A percentile compares a stretch with the other conserved stretches of the same genome.
Conservation (phyloP, 257 asterid genomes). For the Cordia subcordata region DNA sequence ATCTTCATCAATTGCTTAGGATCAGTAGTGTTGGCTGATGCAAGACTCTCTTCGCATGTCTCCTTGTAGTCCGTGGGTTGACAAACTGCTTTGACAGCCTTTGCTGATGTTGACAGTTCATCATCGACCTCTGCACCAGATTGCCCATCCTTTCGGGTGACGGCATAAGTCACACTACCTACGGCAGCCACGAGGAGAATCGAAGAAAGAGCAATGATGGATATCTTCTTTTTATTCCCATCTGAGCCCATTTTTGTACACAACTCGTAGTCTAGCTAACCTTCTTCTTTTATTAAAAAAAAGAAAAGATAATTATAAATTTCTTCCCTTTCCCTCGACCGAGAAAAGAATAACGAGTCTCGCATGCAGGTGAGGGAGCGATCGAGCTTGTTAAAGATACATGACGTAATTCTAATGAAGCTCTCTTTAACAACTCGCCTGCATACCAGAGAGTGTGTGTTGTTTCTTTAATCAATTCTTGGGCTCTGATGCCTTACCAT, state of each 20-base stretch:
- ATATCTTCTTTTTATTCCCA: slow-evolving; percentile 10
- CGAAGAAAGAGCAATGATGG: slow-evolving; percentile 19
- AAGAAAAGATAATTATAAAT: no score
- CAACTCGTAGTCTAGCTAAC: no score
- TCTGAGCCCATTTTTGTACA: neutral
- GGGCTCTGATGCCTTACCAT: no score
- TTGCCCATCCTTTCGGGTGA: neutral
- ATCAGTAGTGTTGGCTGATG: slow-evolving; percentile 13
- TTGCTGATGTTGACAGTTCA: slow-evolving; percentile 5
- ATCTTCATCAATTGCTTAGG: slow-evolving; percentile 23
- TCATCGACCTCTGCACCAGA: neutral
- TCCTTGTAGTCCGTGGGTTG: slow-evolving; percentile 23
- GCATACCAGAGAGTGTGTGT: no score
- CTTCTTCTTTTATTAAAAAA: no score
- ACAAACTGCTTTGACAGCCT: slow-evolving; percentile 19
- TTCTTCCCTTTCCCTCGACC: no score
- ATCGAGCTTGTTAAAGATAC: no score
- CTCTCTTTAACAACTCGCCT: no score
- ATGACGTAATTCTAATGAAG: no score
- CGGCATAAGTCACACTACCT: slow-evolving; percentile 10
- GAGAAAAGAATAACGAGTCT: no score
- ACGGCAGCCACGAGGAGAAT: slow-evolving; percentile 29
- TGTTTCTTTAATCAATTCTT: no score
- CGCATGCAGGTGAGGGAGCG: no score
- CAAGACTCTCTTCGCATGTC: slow-evolving; percentile 19